Evolutionary conservation across 306 rosid genomes (phyloP).

Genomic region (Chamaecrista fasciculata): DNA sequence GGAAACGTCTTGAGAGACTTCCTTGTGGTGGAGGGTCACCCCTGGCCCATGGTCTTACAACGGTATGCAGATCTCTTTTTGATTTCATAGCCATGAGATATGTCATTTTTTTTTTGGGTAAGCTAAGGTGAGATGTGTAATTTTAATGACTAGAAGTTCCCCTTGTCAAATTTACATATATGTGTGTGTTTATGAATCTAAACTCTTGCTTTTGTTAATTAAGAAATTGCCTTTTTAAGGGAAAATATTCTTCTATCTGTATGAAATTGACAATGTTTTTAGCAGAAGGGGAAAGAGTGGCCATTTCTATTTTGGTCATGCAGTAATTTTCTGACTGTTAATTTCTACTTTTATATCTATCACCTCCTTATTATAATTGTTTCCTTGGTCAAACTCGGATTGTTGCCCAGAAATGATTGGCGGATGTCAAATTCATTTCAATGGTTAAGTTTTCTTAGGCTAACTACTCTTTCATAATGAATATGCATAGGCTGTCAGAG

Average conservation of each 20-base stretch:
- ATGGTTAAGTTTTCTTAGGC: slow-evolving; percentile 22
- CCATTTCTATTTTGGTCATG: slow-evolving; percentile 14
- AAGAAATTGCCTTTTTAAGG: slow-evolving; percentile 7
- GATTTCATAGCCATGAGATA: no score
- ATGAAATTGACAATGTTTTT: slow-evolving; percentile 12
- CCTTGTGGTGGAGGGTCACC: slow-evolving; percentile 99
- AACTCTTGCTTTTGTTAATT: slow-evolving; percentile 9
- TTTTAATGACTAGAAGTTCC: neutral
- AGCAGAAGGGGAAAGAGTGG: slow-evolving; percentile 20
- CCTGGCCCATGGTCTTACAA: slow-evolving; percentile 95
- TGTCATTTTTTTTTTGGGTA: no score
- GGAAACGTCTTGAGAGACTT: slow-evolving; percentile 93
- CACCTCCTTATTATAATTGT: neutral
- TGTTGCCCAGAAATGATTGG: slow-evolving; percentile 8
- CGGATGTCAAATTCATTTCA: neutral
- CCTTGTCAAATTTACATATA: slow-evolving; percentile 22
- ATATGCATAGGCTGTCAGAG: slow-evolving; percentile 79
- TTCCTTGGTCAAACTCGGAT: slow-evolving; percentile 19
- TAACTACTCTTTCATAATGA: slow-evolving; percentile 28
- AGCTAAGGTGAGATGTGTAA: no score
- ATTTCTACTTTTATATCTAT: slow-evolving; percentile 14
- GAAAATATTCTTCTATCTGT: slow-evolving; percentile 11
- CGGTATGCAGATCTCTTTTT: slow-evolving; percentile 47
- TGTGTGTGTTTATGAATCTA: neutral
- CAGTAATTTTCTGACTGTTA: slow-evolving; percentile 1